Base-by-base conservation (phyloP, 768 basidiomycete genomes). In the Rhizopogon vinicolor region DNA sequence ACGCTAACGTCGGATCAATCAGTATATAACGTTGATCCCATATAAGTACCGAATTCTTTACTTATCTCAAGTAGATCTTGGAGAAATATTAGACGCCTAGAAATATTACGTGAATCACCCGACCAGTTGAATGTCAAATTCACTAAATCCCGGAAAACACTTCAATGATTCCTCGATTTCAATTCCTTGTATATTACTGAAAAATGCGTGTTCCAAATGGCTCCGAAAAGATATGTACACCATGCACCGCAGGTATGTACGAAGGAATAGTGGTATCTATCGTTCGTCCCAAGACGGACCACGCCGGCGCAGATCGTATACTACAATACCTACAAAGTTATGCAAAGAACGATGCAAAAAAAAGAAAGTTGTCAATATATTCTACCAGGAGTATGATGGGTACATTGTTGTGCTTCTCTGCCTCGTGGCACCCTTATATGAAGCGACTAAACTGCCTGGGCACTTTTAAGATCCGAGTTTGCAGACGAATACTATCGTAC, bases 281-380 rank as follows among this genome's bases (percentile, higher is more conserved):
- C 16, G 16, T 14, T 51, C 40, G 9, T 33, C 41, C 52, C 44
- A 31, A 28, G 14, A 19, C 35, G n/a, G 14, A 19, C 35, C 37
- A 40, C 39, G 51, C 51, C 29, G 41, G 41, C 19, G 50, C 39
- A 55, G 33, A 52, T 52, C 55, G 28, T 52, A 44, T 52, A 42
- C 31, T 56, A 56, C 51, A 56, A 52, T 22, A 29, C 46, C 49
- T 54, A 51, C 48, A 50, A 41, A 51, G 16, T 7, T 16, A 41
- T 52, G 41, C 19, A 56, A 37, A 40, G 28, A 53, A 39, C 50
- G 29, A 55, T 16, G 39, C 46, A 55, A 55, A 41, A 33, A 31
- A 41, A 51, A 52, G 37, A 55, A 52, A 43, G 51, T 43, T 19
- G 42, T 31, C 55, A 44, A 43, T 51, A 43, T 51, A 40, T 25